These are phyloP conservation scores for Helminthosporium solani DNA, from an alignment of 2,329 filamentous ascomycete genomes.

Conservation along the genomic window DNA sequence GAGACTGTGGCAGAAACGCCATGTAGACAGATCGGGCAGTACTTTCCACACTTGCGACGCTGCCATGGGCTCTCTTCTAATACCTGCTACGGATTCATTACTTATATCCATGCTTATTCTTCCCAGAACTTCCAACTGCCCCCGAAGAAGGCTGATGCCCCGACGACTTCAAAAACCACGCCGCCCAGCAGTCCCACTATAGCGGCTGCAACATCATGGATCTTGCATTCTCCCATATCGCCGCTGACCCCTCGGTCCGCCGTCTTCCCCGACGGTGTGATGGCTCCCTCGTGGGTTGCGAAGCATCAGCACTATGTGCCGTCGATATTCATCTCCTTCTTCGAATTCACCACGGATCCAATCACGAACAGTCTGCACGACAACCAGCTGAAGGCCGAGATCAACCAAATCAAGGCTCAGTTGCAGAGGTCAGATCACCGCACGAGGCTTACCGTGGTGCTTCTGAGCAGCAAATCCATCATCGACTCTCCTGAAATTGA, in stretches of 20 bases:
- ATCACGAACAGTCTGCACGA: constrained; percentile 77
- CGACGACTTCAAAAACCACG: constrained; percentile 52
- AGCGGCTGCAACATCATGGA: constrained; percentile 47
- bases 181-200: constrained; percentile 56
- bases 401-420: constrained; percentile 71
- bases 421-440: constrained; percentile 73
- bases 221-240: constrained; percentile 89
- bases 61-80: constrained; percentile 4
- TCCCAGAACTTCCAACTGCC: constrained; percentile 58
- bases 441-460: constrained; percentile 71
- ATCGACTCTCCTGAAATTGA: constrained; percentile 63
- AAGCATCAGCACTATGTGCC: constrained; percentile 88
- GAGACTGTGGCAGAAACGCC: not conserved
- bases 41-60: not conserved
- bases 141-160: constrained; percentile 62
- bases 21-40: not conserved
- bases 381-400: constrained; percentile 83
- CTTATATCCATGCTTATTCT: constrained; percentile 22
- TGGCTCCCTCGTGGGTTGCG: constrained; percentile 77
- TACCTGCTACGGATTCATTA: constrained; percentile 8
- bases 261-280: constrained; percentile 85
- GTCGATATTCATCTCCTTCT: constrained; percentile 78
- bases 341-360: constrained; percentile 70
- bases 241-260: constrained; percentile 80
- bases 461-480: constrained; percentile 70